Conservation (phyloP, 108 stramenopile species). For the Conticribra weissflogii region DNA sequence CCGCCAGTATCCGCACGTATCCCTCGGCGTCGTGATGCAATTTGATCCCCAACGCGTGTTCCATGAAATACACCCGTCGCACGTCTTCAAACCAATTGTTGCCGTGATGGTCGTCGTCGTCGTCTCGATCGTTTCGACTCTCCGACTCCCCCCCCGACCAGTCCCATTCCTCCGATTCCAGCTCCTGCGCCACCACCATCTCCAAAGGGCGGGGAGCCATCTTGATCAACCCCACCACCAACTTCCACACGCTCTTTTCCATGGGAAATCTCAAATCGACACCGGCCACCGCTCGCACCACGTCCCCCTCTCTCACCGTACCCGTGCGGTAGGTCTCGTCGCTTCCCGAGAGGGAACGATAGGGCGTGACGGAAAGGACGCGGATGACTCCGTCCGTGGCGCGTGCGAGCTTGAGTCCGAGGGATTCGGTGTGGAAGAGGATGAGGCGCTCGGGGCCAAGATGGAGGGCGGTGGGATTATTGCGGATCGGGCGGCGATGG, state of each 20-base stretch:
- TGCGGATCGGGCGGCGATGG: slow-evolving; percentile 1
- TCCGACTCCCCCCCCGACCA: neutral
- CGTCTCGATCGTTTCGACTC: neutral
- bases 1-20: slow-evolving; percentile 22
- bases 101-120: neutral
- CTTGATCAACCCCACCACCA: slow-evolving; percentile 43
- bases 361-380: slow-evolving; percentile 25
- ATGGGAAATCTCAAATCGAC: slow-evolving; percentile 40
- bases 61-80: slow-evolving; percentile 14
- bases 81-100: neutral
- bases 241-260: slow-evolving; percentile 38
- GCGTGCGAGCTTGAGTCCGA: slow-evolving; percentile 39
- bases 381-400: slow-evolving; percentile 42
- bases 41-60: slow-evolving; percentile 19
- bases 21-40: slow-evolving; percentile 19
- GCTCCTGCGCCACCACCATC: slow-evolving; percentile 23
- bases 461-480: neutral
- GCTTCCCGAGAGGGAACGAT: slow-evolving; percentile 9
- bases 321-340: slow-evolving; percentile 25
- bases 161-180: neutral
- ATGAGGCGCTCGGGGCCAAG: slow-evolving; percentile 36
- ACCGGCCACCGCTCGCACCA: slow-evolving; percentile 30
- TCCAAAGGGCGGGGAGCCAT: slow-evolving; percentile 42
- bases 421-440: slow-evolving; percentile 25
- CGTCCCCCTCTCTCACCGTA: slow-evolving; percentile 25